Conservation (phyloP, 345 rosid genomes). For the Gossypium sturtianum region DNA sequence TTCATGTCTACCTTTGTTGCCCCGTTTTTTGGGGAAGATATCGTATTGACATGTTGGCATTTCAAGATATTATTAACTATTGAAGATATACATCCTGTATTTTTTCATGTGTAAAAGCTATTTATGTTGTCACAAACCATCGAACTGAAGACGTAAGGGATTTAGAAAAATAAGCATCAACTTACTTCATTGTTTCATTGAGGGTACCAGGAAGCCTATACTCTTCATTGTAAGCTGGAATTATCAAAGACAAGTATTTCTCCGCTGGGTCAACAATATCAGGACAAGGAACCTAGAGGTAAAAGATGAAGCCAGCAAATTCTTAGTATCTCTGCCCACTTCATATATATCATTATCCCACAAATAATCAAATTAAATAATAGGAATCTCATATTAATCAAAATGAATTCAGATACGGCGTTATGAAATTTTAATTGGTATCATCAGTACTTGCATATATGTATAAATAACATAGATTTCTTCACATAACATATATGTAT, state of each 20-base stretch:
- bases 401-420: background rate
- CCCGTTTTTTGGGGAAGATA: background rate
- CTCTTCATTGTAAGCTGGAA: conserved; percentile 93
- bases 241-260: conserved; percentile 73
- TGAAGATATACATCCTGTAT: background rate
- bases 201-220: conserved; percentile 86
- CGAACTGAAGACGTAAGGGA: background rate
- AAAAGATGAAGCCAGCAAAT: background rate
- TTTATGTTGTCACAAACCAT: background rate
- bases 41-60: background rate
- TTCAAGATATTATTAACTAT: background rate
- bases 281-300: conserved; percentile 64
- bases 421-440: background rate
- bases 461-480: background rate
- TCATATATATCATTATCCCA: background rate
- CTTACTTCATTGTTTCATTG: conserved; percentile 83
- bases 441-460: background rate
- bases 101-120: background rate
- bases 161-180: conserved; percentile 4
- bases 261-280: conserved; percentile 61
- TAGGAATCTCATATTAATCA: background rate
- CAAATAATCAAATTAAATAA: background rate
- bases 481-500: background rate
- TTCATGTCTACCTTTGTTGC: background rate
- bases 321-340: background rate